These are phyloP conservation scores for Phaeosphaeria sp. DNA, from an alignment of 2,329 filamentous ascomycete genomes.

Conservation along the genomic window DNA sequence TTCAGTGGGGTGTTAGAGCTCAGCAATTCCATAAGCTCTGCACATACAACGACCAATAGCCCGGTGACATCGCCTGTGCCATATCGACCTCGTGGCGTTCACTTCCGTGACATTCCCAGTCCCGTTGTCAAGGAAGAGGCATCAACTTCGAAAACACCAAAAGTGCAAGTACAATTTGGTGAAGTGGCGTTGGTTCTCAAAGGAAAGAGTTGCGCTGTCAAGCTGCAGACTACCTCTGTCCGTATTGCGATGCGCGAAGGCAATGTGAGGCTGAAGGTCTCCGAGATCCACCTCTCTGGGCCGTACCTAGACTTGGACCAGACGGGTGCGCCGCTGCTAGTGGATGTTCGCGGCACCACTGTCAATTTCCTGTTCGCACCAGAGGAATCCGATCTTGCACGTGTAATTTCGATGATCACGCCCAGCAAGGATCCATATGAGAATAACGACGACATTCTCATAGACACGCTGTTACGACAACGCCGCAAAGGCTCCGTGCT, in stretches of 20 bases:
- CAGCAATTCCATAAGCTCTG: slow-evolving; percentile 81
- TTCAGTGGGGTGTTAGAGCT: slow-evolving; percentile 90
- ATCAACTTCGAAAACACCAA: slow-evolving; percentile 50
- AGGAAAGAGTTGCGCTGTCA: slow-evolving; percentile 77
- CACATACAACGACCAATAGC: slow-evolving; percentile 62
- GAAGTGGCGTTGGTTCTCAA: slow-evolving; percentile 79
- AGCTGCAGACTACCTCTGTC: slow-evolving; percentile 78
- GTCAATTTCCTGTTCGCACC: slow-evolving; percentile 76
- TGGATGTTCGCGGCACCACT: slow-evolving; percentile 69
- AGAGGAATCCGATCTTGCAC: slow-evolving; percentile 79
- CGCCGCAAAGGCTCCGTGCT: slow-evolving; percentile 85
- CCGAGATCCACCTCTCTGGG: slow-evolving; percentile 76
- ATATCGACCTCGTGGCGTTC: slow-evolving; percentile 57
- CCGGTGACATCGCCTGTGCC: slow-evolving; percentile 41
- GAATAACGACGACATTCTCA: slow-evolving; percentile 89
- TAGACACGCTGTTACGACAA: slow-evolving; percentile 88
- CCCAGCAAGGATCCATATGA: slow-evolving; percentile 92
- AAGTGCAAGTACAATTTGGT: slow-evolving; percentile 78
- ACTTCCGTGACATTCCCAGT: slow-evolving; percentile 61
- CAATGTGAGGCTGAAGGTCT: slow-evolving; percentile 75
- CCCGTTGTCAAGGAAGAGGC: slow-evolving; percentile 15
- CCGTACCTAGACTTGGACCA: slow-evolving; percentile 66
- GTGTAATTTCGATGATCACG: slow-evolving; percentile 83
- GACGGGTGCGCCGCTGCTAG: slow-evolving; percentile 66
- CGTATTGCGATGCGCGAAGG: slow-evolving; percentile 80